Conservation (phyloP, 2,329 filamentous ascomycete species). For the Clarireedia monteithiana region DNA sequence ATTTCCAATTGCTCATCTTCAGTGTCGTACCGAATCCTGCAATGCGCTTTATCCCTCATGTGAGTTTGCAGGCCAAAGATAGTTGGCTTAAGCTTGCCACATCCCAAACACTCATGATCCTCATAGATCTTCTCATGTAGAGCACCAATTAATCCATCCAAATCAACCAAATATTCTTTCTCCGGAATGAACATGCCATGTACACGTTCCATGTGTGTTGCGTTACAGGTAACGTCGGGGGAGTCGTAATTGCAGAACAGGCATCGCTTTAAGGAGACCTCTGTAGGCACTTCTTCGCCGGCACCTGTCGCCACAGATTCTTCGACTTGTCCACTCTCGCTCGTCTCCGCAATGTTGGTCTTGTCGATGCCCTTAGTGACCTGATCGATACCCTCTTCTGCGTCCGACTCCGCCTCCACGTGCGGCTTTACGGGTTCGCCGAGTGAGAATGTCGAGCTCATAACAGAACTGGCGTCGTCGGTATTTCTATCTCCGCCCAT, state of each 20-base stretch:
- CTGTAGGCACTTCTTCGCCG: slow-evolving; percentile 38
- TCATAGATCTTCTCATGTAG: slow-evolving; percentile 74
- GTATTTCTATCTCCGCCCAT: slow-evolving; percentile 32
- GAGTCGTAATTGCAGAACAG: slow-evolving; percentile 91
- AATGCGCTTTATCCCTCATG: slow-evolving; percentile 95
- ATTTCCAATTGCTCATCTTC: slow-evolving; percentile 90
- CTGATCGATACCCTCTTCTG: slow-evolving; percentile 66
- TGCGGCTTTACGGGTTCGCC: slow-evolving; percentile 57
- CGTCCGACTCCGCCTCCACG: slow-evolving; percentile 53
- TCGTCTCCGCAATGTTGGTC: slow-evolving; percentile 39
- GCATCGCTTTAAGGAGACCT: slow-evolving; percentile 43
- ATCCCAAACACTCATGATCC: slow-evolving; percentile 79
- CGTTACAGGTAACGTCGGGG: slow-evolving; percentile 65
- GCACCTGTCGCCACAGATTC: slow-evolving; percentile 20
- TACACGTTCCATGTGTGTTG: slow-evolving; percentile 82
- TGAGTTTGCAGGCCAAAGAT: slow-evolving; percentile 82
- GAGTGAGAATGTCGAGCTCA: slow-evolving; percentile 86
- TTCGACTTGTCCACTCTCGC: slow-evolving; percentile 37
- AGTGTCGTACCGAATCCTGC: slow-evolving; percentile 86
- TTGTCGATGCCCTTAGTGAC: slow-evolving; percentile 73
- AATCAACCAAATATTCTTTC: slow-evolving; percentile 70
- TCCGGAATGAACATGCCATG: slow-evolving; percentile 98
- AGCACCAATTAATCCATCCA: slow-evolving; percentile 72
- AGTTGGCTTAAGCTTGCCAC: slow-evolving; percentile 73
- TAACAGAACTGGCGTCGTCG: slow-evolving; percentile 71